These are phyloP conservation scores for Geotrichum bryndzae DNA, from an alignment of 1,139 yeast genomes.

Conservation along the genomic window DNA sequence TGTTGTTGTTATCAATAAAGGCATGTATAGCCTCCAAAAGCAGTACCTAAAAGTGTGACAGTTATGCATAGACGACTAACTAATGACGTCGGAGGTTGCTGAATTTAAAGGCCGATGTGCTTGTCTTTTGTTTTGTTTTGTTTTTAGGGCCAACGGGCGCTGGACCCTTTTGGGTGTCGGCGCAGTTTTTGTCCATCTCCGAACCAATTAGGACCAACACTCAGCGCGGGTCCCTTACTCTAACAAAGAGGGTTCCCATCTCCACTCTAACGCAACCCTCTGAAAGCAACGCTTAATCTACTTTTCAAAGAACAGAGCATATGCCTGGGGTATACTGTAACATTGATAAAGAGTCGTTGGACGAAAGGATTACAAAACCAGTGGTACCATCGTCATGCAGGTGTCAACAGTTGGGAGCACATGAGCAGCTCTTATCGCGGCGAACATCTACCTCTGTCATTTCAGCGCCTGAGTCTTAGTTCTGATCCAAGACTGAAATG, in stretches of 20 bases:
- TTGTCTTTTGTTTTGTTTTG: not conserved
- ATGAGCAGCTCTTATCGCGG: not conserved
- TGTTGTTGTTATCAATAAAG: too few relatives aligned
- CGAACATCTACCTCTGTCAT: not conserved
- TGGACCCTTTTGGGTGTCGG: not conserved
- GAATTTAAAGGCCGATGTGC: not conserved
- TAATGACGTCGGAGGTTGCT: not conserved
- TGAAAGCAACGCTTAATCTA: too few relatives aligned
- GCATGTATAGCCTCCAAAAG: too few relatives aligned
- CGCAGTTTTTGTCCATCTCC: not conserved
- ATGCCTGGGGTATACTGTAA: too few relatives aligned
- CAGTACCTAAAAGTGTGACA: too few relatives aligned
- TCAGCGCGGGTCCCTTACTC: too few relatives aligned
- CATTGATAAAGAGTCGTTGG: too few relatives aligned
- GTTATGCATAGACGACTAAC: too few relatives aligned
- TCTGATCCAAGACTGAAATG: not conserved
- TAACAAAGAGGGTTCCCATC: too few relatives aligned
- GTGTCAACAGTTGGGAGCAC: not conserved
- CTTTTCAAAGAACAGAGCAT: too few relatives aligned
- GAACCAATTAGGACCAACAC: not conserved
- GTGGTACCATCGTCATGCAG: not conserved
- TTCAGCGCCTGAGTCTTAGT: not conserved
- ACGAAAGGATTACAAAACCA: not conserved
- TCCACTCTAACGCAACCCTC: too few relatives aligned
- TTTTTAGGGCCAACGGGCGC: not conserved